Evolutionary conservation across 768 basidiomycete species (phyloP), one percentile per base, ranked within the genome.

Genomic region (Pleurotus ostreatus): DNA sequence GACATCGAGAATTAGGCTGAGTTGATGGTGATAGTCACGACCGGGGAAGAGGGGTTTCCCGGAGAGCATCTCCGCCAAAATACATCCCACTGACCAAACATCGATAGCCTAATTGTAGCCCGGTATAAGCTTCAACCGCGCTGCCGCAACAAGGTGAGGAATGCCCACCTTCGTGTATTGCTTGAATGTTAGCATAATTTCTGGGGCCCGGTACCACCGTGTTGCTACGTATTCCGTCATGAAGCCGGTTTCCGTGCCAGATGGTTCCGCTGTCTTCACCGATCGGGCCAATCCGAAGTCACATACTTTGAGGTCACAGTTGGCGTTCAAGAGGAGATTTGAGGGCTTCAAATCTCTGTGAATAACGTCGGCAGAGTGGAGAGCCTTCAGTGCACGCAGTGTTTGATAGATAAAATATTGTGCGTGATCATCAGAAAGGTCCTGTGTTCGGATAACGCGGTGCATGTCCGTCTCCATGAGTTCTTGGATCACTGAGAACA

Each of bases 131-230:
- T 58, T 8, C 20, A 22, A 52, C 30, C 41, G 45, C 30, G 11
- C 8, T 11, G 0, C 4, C 30, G 30, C 30, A 34, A 34, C 4
- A 34, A 9, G 2, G 30, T 70, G 70, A 74, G 34, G 12, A 30
- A 22, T 12, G 58, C 71, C 55, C 56, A 83, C 89, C 75, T 94
- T 94, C 51, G 95, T 96, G 74, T 99, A 99, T 69, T 97, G 90
- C 69, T 97, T 96, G 80, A 98, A 98, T 8, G 94, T 97, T 51
- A 99, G 80, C 97, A 99, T 99, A 74, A 99, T 95, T 70, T 99
- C 97, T 0, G 97, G 97, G 0, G 97, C 97, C 38, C 97, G 86
- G 67, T 98, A 99, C 97, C 97, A 53, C 63, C 97, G 80, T 22
- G 97, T 98, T 2, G 97, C 96, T 48, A 99, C 97, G 66, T 95